Evolutionary conservation across 768 basidiomycete genomes (phyloP).

Genomic region (Tricholoma terreum): DNA sequence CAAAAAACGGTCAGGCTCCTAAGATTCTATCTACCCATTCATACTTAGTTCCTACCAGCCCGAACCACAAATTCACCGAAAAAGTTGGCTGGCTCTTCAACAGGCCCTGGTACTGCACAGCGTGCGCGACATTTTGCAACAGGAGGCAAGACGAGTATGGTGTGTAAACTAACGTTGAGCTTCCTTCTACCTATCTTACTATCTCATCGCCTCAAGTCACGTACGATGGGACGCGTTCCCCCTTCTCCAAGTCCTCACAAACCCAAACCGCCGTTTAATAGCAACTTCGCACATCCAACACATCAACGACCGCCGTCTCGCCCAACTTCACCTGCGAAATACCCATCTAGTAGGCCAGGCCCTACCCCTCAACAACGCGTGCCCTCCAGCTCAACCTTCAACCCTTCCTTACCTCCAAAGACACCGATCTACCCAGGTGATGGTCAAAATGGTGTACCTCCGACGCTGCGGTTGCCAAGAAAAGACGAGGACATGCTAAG

Average conservation of each 20-base stretch:
- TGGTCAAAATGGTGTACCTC: conserved; percentile 18
- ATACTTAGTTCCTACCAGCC: conserved; percentile 1
- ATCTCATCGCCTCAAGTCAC: conserved; percentile 22
- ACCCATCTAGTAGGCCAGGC: conserved; percentile 28
- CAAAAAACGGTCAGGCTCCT: conserved; percentile 55
- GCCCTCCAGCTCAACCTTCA: conserved; percentile 70
- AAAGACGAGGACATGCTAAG: conserved; percentile 78
- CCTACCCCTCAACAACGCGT: conserved; percentile 28
- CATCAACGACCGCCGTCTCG: conserved; percentile 35
- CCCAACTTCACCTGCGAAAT: conserved; percentile 53
- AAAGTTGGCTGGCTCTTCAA: conserved; percentile 48
- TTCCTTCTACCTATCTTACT: background rate
- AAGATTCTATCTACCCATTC: background rate
- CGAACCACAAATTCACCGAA: conserved; percentile 48
- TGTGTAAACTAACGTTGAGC: conserved; percentile 19
- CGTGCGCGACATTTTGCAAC: conserved; percentile 39
- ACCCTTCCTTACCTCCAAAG: conserved; percentile 60
- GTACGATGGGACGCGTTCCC: conserved; percentile 31
- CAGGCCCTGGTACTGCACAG: conserved; percentile 52
- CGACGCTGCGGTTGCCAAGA: conserved; percentile 61
- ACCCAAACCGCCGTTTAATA: conserved; percentile 40
- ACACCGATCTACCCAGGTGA: conserved; percentile 50
- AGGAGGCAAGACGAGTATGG: conserved; percentile 39
- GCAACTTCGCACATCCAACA: conserved; percentile 30
- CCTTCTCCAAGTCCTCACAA: conserved; percentile 47